Base-by-base conservation (phyloP, 192 early-diverging fungal species). In the Phycomyces nitens region DNA sequence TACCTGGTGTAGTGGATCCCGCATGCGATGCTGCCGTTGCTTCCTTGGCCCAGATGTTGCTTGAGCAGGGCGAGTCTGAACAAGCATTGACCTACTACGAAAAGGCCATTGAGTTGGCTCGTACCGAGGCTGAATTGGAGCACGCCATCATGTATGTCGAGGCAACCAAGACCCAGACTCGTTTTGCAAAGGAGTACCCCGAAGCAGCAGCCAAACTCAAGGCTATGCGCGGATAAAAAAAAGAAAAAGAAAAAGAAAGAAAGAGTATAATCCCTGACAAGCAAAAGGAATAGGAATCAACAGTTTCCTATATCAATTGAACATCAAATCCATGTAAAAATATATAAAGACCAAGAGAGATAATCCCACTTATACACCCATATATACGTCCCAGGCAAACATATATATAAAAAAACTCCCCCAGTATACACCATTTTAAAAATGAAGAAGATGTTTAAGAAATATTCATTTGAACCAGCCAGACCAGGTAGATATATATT, bases 11-110 rank as follows among this genome's bases (percentile, higher is more conserved):
- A 82, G 92, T 92, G 39, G 97, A 99, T 68, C 88, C 95, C n/a
- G 83, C 89, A 56, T 97, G 97, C 74, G 97, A 99, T 75, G 90
- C 96, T 71, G 96, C 97, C 12, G 83, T 90, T 53, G 88, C 89
- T 16, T 84, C 89, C 24, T 77, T 90, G 41, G 85, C 84, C 62
- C 89, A 92, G 68, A 81, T 92, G 55, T 90, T 92, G 71, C 74
- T 92, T 56, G 92, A 96, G 66, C 82, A 92, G 60, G 92, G 92
- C 73, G 86, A 89, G 71, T 82, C 94, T 52, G 86, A 89, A 56
- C 88, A 89, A 66, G 93, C 95, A n/a, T 70, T 98, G 29, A 72
- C 76, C 50, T 89, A 87, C 56, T 95, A 92, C 54, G 87, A 94
- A 62, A 84, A 86, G 53, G 91, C 93, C 1, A 83, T 91, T 50